Evolutionary conservation across 2,329 filamentous ascomycete genomes (phyloP), one percentile per base, ranked within the genome.

Genomic region (Tricladium varicosporioides): DNA sequence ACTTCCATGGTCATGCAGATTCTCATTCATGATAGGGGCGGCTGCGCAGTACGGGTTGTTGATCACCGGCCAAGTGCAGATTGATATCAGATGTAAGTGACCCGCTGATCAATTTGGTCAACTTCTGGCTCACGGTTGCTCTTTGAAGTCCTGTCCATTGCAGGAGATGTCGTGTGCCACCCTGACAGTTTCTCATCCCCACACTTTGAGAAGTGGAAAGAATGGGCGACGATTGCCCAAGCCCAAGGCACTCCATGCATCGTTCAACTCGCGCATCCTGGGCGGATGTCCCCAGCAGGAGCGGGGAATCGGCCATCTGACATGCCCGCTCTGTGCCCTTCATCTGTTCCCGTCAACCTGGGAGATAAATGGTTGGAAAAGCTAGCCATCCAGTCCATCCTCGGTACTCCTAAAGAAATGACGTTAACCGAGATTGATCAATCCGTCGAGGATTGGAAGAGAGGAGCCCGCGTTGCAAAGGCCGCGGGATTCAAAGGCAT

Each of bases 401-500:
- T 61, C 7, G 59, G 49, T 7, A 60, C 53, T 22, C 57, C 52
- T 8, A 59, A 58, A 18, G 56, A 52, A 9, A 60, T 59, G 47
- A 22, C 11, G 68, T 59, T 7, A 66, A 70, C 0, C 60, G 72
- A 0, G 58, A 70, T 3, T 68, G 18, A 70, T 9, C 65, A 64
- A 1, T 76, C 76, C 59, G 69, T 69, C 0, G 60, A 79, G 1
- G 75, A 40, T 40, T 40, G 36, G 36, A 40, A 40, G 11, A 70
- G 74, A 27, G 76, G 75, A 0, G 83, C 84, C 0, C 70, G 74
- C 2, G 64, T 86, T 1, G 74, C 75, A 54, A 70, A 72, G 2
- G 73, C 78, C 60, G 71, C 73, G 19, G 80, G 80, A 0, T 82
- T 81, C 57, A 73, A 74, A 8, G 80, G 79, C 0, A 67, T 80